Evolutionary conservation across 345 rosid genomes (phyloP).

Genomic region (Trapa bicornis): DNA sequence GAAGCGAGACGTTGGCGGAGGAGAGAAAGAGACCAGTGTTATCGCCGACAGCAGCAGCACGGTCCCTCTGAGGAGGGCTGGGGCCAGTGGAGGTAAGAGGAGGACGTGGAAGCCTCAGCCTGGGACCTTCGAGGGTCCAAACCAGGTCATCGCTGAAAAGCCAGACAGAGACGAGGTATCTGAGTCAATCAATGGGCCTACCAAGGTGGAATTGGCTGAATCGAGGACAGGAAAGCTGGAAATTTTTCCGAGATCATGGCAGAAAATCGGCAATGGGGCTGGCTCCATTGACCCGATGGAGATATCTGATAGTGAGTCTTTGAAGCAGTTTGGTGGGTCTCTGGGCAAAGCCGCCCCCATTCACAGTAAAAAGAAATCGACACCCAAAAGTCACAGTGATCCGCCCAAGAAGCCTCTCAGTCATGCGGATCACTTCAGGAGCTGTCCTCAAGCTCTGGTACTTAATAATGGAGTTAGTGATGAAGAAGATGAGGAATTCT

Average conservation of each 20-base stretch:
- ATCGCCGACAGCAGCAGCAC: not conserved
- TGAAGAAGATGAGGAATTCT: constrained; percentile 17
- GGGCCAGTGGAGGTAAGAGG: constrained; percentile 34
- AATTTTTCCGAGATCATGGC: constrained; percentile 5
- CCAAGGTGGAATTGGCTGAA: not conserved
- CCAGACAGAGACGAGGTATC: constrained; percentile 23
- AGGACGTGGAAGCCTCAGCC: constrained; percentile 45
- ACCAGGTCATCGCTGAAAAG: constrained; percentile 30
- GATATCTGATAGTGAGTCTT: constrained; percentile 4
- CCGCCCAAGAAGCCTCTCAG: constrained; percentile 24
- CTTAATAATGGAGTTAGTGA: constrained; percentile 6
- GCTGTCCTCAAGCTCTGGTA: constrained; percentile 3
- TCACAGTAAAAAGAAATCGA: constrained; percentile 8
- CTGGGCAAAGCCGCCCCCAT: not conserved
- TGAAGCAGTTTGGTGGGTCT: constrained; percentile 3
- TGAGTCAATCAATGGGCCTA: constrained; percentile 21
- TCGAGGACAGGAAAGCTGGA: constrained; percentile 20
- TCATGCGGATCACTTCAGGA: constrained; percentile 29
- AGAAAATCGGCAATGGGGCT: not conserved
- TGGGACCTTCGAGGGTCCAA: constrained; percentile 29
- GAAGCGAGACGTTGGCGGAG: not conserved
- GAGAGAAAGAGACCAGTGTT: not conserved
- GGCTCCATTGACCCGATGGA: constrained; percentile 19
- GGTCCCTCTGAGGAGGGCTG: constrained; percentile 15
- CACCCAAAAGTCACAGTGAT: not conserved